phyloP scores from a whole-genome alignment of 257 asterid genomes.

The Nicotiana benthamiana region DNA sequence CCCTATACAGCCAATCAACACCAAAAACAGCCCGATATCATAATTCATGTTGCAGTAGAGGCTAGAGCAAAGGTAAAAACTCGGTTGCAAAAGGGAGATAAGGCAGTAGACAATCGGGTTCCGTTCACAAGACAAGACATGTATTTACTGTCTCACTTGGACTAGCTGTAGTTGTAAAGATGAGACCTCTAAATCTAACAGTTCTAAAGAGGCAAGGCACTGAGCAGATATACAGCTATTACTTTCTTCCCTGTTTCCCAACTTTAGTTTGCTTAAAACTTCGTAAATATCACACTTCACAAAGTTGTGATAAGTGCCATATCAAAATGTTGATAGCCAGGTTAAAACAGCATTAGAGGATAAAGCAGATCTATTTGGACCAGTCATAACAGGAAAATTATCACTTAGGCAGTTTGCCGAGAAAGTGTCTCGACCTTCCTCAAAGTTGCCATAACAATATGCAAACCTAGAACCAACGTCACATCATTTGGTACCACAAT shows the following conservation, averaged over 20 bases:
- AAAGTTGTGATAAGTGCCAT: neutral
- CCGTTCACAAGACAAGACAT: neutral
- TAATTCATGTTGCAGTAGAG: neutral
- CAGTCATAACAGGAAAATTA: neutral
- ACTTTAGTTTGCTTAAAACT: neutral
- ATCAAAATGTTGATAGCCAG: neutral
- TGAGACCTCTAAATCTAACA: neutral
- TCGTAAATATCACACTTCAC: neutral
- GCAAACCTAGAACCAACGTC: neutral
- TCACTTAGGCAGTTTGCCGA: neutral
- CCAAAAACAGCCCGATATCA: no score
- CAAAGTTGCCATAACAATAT: neutral
- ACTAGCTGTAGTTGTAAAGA: neutral
- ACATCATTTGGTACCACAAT: neutral
- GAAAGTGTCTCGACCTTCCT: neutral
- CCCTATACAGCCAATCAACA: conserved; percentile 41
- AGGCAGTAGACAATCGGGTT: neutral
- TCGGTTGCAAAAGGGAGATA: neutral
- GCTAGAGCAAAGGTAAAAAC: neutral
- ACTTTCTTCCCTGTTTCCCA: neutral
- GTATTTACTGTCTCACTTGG: neutral
- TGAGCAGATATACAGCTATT: neutral
- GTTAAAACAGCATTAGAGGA: neutral
- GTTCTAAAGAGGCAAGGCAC: neutral
- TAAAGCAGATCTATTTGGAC: neutral